A percentile compares a stretch with the other conserved stretches of the same genome.
Evolutionary conservation across 2,329 filamentous ascomycete genomes (phyloP).

Genomic region (Dissoconium aciculare): DNA sequence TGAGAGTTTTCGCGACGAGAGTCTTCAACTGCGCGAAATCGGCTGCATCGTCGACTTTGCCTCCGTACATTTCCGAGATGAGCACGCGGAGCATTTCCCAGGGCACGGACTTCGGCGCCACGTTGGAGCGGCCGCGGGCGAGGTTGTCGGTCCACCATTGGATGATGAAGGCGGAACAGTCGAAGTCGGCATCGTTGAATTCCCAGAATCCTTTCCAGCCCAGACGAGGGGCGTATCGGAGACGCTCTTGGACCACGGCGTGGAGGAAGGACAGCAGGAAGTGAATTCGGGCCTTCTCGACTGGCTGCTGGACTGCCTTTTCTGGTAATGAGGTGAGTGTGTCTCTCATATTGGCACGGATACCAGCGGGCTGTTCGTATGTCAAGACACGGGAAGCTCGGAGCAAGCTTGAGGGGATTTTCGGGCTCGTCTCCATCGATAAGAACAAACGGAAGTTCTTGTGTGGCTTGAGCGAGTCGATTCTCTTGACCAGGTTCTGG

Average conservation of each 20-base stretch:
- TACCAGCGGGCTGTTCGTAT: constrained; percentile 95
- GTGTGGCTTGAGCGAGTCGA: constrained; percentile 89
- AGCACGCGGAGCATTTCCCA: constrained; percentile 92
- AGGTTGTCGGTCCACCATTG: constrained; percentile 83
- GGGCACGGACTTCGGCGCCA: constrained; percentile 83
- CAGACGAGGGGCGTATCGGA: constrained; percentile 82
- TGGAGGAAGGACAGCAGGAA: constrained; percentile 86
- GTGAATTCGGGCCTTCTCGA: constrained; percentile 82
- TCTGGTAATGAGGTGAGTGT: constrained; percentile 58
- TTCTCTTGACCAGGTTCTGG: constrained; percentile 90
- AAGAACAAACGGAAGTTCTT: constrained; percentile 87
- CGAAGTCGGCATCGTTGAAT: constrained; percentile 98
- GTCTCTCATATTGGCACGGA: constrained; percentile 97
- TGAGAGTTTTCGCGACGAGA: constrained; percentile 66
- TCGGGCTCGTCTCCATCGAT: constrained; percentile 92
- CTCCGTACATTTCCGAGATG: constrained; percentile 87
- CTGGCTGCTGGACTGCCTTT: constrained; percentile 58
- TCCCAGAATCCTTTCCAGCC: constrained; percentile 99
- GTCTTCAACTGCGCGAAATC: constrained; percentile 62
- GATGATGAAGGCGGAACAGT: constrained; percentile 91
- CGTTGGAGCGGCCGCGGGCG: constrained; percentile 74
- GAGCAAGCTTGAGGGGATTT: constrained; percentile 91
- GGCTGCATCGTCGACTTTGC: constrained; percentile 84
- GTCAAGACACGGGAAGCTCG: constrained; percentile 87
- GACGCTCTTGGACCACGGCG: constrained; percentile 83